phyloP scores from a whole-genome alignment of 768 basidiomycete species.

The Piloderma croceum region DNA sequence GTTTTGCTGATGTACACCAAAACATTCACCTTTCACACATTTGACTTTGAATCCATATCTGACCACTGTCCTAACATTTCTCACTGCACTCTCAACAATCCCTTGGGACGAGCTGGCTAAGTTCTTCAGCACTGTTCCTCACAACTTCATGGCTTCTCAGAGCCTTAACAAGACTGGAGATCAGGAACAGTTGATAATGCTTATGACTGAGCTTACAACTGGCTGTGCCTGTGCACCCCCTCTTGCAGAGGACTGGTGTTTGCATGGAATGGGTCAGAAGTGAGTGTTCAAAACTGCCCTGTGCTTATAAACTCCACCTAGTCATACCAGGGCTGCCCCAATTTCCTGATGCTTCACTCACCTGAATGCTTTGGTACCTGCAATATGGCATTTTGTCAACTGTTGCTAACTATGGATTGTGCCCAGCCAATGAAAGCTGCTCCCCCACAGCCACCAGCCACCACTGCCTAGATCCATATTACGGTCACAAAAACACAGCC shows the following conservation, averaged over 20 bases:
- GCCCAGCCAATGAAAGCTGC: no score
- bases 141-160: constrained; percentile 43
- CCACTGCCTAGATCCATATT: no score
- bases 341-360: no score
- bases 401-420: no score
- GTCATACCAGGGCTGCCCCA: no score
- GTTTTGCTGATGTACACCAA: constrained; percentile 62
- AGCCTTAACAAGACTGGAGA: constrained; percentile 31
- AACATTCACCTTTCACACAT: constrained; percentile 49
- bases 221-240: constrained; percentile 66
- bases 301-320: no score
- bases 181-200: constrained; percentile 57
- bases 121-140: constrained; percentile 60
- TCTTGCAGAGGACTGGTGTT: constrained; percentile 89
- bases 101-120: constrained; percentile 77
- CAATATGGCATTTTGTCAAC: no score
- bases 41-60: constrained; percentile 80
- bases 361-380: no score
- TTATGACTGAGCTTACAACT: no score
- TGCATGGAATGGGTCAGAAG: constrained; percentile 93
- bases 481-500: no score
- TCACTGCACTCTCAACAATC: constrained; percentile 69
- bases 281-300: constrained; percentile 87
- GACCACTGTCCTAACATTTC: constrained; percentile 80
- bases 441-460: no score